Base-by-base conservation (phyloP, 805 yeast species). In the Debaryomyces hansenii region DNA sequence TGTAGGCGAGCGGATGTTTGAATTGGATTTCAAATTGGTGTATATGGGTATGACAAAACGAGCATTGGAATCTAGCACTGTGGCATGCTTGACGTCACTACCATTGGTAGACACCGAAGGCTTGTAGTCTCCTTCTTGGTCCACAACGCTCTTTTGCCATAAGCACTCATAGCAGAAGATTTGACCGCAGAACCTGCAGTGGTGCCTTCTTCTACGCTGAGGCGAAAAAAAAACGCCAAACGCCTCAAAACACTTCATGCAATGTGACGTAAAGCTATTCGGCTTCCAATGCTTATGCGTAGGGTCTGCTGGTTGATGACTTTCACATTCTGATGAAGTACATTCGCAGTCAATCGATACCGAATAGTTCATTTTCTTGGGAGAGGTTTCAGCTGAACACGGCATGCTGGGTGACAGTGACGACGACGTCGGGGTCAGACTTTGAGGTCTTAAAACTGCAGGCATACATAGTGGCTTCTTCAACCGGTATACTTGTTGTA, bases 281-380 rank as follows among this genome's bases (percentile, higher is more conserved):
- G 79, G 75, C 49, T 72, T 72, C 84, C 84, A 80, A 57, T 78
- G 83, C 11, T 60, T 57, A 44, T 73, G 81, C 8, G 79, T 74
- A 12, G 83, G 83, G 52, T 77, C 82, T 38, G 46, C 56, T 2
- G 58, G 45, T 21, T 52, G 51, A 18, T 38, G 44, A 5, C 34
- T 28, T 21, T 28, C 33, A 37, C 20, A 49, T 31, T 51, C 24
- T 54, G 42, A 45, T 32, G 27, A 47, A 27, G 40, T 32, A 28
- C 36, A 7, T 11, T 32, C 14, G 35, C 40, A 18, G 15, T 14
- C 44, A 15, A 11, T 32, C 11, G 36, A 37, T 7, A 34, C 16
- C 2, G 42, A 14, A 11, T 33, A 44, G 29, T 27, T 16, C 8
- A 28, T 32, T 3, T 34, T 33, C 33, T 31, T 21, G n/a, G 42